Evolutionary conservation across 768 basidiomycete species (phyloP).

Genomic region (Lentinus brumalis): DNA sequence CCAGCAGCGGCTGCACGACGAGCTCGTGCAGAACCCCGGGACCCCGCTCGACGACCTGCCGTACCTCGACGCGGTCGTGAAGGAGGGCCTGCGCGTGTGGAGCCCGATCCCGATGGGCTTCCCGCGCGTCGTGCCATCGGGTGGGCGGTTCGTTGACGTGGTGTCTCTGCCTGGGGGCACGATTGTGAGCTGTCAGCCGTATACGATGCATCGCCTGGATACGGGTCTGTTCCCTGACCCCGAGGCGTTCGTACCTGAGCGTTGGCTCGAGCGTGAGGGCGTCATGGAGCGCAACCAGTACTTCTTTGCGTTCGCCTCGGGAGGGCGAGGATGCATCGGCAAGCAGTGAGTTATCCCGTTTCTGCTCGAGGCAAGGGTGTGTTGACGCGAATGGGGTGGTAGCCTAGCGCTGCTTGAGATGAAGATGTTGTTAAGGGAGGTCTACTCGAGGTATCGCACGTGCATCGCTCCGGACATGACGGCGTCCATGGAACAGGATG

Average conservation of each 20-base stretch:
- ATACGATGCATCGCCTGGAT: slow-evolving; percentile 78
- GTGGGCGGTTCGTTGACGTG: slow-evolving; percentile 84
- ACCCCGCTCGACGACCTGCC: slow-evolving; percentile 87
- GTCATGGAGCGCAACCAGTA: slow-evolving; percentile 90
- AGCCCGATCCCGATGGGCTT: slow-evolving; percentile 95
- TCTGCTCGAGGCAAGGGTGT: too few relatives aligned
- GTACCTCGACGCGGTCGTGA: slow-evolving; percentile 89
- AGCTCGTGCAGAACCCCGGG: slow-evolving; percentile 63
- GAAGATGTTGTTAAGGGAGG: slow-evolving; percentile 24
- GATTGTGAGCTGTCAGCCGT: slow-evolving; percentile 95
- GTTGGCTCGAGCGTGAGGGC: slow-evolving; percentile 83
- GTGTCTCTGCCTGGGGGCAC: slow-evolving; percentile 89
- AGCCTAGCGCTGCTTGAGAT: slow-evolving; percentile 27
- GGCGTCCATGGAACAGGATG: slow-evolving; percentile 23
- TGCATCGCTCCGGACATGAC: slow-evolving; percentile 22
- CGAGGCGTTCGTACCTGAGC: slow-evolving; percentile 80
- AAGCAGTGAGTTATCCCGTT: slow-evolving; percentile 19
- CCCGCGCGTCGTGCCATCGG: slow-evolving; percentile 82
- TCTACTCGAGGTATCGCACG: slow-evolving; percentile 21
- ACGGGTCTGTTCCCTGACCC: slow-evolving; percentile 85
- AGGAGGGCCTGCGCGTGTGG: slow-evolving; percentile 87
- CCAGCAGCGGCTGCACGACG: slow-evolving; percentile 21
- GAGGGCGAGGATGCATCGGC: slow-evolving; percentile 26
- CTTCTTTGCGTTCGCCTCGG: slow-evolving; percentile 61
- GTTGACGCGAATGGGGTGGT: neutral